Evolutionary conservation across 1,284 basidiomycete genomes (phyloP).

Genomic region (Flammula alnicola): DNA sequence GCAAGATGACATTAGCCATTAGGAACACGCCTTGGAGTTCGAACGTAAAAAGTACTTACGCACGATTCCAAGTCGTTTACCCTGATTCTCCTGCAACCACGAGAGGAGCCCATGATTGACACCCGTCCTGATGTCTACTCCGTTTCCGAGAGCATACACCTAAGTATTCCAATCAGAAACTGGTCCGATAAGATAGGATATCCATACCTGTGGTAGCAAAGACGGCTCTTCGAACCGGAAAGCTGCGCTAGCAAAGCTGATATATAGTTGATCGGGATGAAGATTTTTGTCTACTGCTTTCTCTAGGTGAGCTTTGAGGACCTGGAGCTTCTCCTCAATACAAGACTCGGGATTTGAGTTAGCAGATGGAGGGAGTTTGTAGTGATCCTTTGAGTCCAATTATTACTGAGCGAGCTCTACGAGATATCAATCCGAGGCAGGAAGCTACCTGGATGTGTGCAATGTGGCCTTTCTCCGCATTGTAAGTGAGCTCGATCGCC

Average conservation of each 20-base stretch:
- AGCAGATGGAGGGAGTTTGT: conserved; percentile 37
- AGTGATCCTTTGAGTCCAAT: conserved; percentile 43
- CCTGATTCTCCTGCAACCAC: conserved; percentile 42
- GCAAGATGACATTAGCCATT: not conserved
- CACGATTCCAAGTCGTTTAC: conserved; percentile 46
- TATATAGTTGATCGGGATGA: conserved; percentile 45
- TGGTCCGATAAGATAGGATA: not conserved
- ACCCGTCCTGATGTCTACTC: conserved; percentile 31
- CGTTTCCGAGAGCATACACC: conserved; percentile 47
- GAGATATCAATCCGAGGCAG: no score
- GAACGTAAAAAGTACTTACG: conserved; percentile 34
- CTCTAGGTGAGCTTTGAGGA: conserved; percentile 40
- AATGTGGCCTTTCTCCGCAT: conserved; percentile 34
- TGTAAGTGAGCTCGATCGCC: conserved; percentile 45
- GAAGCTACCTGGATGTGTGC: conserved; percentile 44
- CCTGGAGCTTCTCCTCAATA: conserved; percentile 45
- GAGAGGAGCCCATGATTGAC: conserved; percentile 46
- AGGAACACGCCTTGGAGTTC: no score
- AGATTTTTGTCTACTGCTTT: conserved; percentile 35
- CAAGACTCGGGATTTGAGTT: conserved; percentile 38
- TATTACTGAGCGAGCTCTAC: no score
- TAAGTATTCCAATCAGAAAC: conserved; percentile 17
- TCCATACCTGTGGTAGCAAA: conserved; percentile 29
- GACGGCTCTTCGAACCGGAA: conserved; percentile 24
- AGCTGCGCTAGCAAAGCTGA: conserved; percentile 49